These are phyloP conservation scores for Jatropha multifida DNA, from an alignment of 441 rosid genomes.

Conservation along the genomic window DNA sequence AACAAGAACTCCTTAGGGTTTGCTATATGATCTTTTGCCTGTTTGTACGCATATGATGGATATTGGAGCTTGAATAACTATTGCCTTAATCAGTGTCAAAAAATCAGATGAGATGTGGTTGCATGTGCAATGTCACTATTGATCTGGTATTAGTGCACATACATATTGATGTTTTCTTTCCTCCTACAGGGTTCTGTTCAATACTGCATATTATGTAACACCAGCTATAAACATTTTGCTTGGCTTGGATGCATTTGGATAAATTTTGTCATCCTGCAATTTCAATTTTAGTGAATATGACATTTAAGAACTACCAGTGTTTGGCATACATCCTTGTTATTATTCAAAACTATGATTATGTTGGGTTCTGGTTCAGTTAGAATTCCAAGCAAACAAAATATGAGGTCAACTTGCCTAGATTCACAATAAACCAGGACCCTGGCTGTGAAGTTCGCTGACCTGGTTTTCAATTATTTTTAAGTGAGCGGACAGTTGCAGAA, in stretches of 20 bases:
- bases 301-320: neutral
- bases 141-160: neutral
- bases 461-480: too few species aligned
- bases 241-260: neutral
- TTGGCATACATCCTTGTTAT: too few species aligned
- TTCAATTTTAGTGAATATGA: neutral
- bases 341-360: too few species aligned
- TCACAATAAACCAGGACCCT: too few species aligned
- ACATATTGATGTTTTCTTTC: neutral
- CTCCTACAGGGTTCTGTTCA: neutral
- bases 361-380: too few species aligned
- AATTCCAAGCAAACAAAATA: too few species aligned
- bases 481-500: too few species aligned
- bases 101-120: neutral
- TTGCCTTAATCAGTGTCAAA: neutral
- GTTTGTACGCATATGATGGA: neutral
- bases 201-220: neutral
- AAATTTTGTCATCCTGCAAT: neutral
- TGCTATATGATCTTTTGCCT: too few species aligned
- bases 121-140: neutral
- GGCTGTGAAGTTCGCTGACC: too few species aligned
- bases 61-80: neutral
- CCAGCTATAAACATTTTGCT: neutral
- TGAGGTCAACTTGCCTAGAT: too few species aligned
- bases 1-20: too few species aligned